Conservation (phyloP, 306 rosid species). For the Corylus avellana region DNA sequence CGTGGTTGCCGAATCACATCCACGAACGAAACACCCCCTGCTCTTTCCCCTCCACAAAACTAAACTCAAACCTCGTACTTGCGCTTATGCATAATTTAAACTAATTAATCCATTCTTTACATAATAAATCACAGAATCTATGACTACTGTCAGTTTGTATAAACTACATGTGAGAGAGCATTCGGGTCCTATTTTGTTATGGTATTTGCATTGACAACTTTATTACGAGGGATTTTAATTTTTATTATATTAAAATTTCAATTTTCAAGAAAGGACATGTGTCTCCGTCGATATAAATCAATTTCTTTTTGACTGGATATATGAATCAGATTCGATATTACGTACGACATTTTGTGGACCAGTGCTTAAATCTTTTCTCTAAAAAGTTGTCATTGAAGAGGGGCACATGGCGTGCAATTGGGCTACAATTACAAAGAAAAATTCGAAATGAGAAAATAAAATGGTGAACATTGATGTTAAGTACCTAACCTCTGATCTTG, state of each 20-base stretch:
- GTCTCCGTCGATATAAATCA: background rate
- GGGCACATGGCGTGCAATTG: background rate
- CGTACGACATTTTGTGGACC: background rate
- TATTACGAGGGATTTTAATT: no score
- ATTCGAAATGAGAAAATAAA: background rate
- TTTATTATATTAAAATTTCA: no score
- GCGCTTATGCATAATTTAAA: slow-evolving; percentile 24
- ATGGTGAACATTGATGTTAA: background rate
- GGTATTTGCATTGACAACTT: no score
- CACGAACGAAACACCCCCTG: background rate
- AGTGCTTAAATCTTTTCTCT: background rate
- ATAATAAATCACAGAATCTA: slow-evolving; percentile 32
- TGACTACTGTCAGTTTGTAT: slow-evolving; percentile 15
- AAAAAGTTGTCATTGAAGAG: background rate
- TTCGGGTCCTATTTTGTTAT: no score
- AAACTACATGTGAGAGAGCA: background rate
- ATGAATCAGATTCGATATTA: background rate
- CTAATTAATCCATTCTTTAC: slow-evolving; percentile 20
- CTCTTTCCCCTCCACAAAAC: slow-evolving; percentile 10
- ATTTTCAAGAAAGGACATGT: background rate
- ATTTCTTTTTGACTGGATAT: background rate
- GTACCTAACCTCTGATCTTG: no score
- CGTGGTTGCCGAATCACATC: slow-evolving; percentile 15
- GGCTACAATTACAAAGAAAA: background rate
- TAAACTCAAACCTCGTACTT: slow-evolving; percentile 49